Percentiles rank a stretch among this genome's conserved stretches.
Evolutionary conservation across 1,284 basidiomycete species (phyloP).

Genomic region (Malassezia sp.): DNA sequence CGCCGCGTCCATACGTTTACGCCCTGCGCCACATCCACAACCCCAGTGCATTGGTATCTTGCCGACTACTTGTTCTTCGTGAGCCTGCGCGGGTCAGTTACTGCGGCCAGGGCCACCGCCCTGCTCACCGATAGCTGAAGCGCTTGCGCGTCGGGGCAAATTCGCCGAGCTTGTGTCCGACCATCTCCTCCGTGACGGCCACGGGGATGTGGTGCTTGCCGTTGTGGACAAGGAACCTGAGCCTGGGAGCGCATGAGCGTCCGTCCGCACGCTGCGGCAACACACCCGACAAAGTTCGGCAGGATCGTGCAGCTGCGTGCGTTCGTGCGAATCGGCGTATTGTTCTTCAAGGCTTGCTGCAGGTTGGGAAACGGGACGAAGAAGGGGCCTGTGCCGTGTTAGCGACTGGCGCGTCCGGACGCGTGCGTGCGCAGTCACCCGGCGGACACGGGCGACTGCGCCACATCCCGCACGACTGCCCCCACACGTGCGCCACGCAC

Average conservation of each 20-base stretch:
- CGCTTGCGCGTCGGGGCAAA: constrained; percentile 71
- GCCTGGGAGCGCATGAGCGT: constrained; percentile 31
- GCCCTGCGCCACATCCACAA: not conserved
- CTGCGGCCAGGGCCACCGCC: not conserved
- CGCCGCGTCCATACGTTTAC: no score
- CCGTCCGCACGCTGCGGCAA: not conserved
- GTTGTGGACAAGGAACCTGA: constrained; percentile 85
- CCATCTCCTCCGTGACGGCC: constrained; percentile 86
- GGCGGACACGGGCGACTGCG: not conserved
- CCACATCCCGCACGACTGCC: constrained; percentile 1
- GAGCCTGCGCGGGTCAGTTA: constrained; percentile 8
- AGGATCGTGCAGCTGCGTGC: constrained; percentile 83
- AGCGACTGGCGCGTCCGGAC: no score
- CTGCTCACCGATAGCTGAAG: constrained; percentile 50
- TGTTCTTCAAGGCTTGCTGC: constrained; percentile 67
- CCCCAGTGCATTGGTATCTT: constrained; percentile 1
- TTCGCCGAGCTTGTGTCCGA: constrained; percentile 93
- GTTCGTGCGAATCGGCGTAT: constrained; percentile 75
- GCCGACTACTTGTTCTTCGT: constrained; percentile 19
- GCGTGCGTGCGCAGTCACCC: not conserved
- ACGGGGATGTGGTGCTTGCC: constrained; percentile 82
- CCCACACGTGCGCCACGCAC: constrained; percentile 8
- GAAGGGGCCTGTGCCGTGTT: constrained; percentile 60
- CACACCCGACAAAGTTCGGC: constrained; percentile 51
- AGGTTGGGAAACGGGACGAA: constrained; percentile 89